phyloP scores from a whole-genome alignment of 2,329 filamentous ascomycete genomes.

The Sarocladium strictum region DNA sequence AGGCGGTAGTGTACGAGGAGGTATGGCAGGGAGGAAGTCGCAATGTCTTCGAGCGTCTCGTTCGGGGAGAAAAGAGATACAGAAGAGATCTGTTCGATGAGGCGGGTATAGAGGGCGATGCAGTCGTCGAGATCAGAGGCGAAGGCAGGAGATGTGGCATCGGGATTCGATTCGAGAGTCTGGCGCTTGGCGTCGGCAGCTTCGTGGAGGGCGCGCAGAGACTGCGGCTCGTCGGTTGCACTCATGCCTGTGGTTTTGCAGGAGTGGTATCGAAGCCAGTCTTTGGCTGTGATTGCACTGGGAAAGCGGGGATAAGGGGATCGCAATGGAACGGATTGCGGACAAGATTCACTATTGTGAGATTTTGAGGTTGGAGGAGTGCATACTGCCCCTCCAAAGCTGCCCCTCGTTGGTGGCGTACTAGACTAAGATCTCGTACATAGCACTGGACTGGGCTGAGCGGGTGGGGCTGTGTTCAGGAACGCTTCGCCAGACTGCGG shows the following conservation, averaged over 20 bases:
- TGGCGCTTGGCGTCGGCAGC: constrained; percentile 45
- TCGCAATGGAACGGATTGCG: background rate
- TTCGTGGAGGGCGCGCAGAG: constrained; percentile 43
- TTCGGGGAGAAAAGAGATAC: constrained; percentile 86
- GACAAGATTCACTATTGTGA: background rate
- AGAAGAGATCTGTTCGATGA: constrained; percentile 60
- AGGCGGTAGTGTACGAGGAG: constrained; percentile 72
- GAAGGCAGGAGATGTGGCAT: constrained; percentile 60
- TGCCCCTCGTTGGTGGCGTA: background rate
- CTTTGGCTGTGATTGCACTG: background rate
- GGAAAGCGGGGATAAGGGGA: background rate
- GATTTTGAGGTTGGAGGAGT: background rate
- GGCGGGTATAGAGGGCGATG: constrained; percentile 67
- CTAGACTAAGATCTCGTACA: too few relatives aligned
- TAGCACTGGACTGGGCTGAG: too few relatives aligned
- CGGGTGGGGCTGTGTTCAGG: too few relatives aligned
- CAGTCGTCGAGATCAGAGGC: constrained; percentile 61
- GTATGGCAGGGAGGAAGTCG: constrained; percentile 80
- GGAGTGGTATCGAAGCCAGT: background rate
- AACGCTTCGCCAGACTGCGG: too few relatives aligned
- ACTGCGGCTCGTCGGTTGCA: constrained; percentile 37
- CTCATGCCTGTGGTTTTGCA: constrained; percentile 20
- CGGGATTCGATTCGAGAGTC: constrained; percentile 56
- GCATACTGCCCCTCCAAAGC: background rate
- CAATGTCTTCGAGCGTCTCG: constrained; percentile 79